These are phyloP conservation scores for Microcyclosporella mali DNA, from an alignment of 2,329 filamentous ascomycete genomes.

Conservation along the genomic window DNA sequence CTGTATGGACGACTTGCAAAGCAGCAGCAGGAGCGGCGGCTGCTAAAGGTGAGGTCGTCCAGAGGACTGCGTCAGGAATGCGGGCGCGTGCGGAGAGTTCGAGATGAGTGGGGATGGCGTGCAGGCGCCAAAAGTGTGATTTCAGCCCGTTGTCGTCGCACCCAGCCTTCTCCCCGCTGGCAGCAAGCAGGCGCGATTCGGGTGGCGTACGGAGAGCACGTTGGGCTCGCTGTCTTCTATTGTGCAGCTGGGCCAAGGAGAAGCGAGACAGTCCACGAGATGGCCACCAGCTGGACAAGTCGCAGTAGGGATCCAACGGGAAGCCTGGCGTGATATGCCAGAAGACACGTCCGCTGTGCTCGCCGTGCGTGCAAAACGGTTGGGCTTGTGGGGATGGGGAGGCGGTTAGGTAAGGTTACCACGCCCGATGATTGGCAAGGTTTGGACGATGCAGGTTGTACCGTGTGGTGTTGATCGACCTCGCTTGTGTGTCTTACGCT, in stretches of 20 bases:
- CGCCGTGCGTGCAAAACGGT: conserved; percentile 5
- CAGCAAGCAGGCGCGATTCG: neutral
- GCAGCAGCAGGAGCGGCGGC: conserved; percentile 6
- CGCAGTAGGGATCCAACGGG: neutral
- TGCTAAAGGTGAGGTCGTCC: neutral
- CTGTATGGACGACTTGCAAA: too few species aligned
- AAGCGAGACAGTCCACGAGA: too few species aligned
- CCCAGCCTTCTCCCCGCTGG: too few species aligned
- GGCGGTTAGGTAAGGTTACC: conserved; percentile 8
- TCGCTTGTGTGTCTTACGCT: conserved; percentile 7
- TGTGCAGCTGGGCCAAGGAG: too few species aligned
- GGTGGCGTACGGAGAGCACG: neutral
- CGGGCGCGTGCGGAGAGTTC: conserved; percentile 6
- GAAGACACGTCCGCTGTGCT: neutral
- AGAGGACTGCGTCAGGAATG: conserved; percentile 6
- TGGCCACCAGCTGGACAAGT: too few species aligned
- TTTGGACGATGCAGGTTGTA: conserved; percentile 10
- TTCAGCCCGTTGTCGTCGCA: too few species aligned
- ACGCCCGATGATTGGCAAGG: conserved; percentile 18
- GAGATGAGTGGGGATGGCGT: too few species aligned
- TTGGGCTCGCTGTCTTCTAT: too few species aligned
- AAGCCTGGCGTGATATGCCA: neutral
- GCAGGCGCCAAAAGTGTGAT: too few species aligned
- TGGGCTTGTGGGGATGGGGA: conserved; percentile 16
- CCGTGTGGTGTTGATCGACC: conserved; percentile 4